A percentile compares a stretch with the other conserved stretches of the same genome.
Evolutionary conservation across 371 early-diverging fungal species (phyloP).

Genomic region (Lichtheimia ornata): DNA sequence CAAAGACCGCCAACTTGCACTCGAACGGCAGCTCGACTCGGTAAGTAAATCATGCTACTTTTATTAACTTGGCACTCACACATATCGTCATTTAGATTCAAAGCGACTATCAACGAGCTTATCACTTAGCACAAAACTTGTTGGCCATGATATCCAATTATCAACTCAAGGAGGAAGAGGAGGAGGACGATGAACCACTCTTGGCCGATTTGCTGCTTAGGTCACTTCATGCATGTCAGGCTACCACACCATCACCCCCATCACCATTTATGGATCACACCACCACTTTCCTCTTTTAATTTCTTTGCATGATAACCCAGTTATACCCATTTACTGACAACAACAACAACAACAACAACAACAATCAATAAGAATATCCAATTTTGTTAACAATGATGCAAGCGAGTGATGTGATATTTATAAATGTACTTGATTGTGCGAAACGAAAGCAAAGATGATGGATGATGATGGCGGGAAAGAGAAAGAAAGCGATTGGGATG

Average conservation of each 20-base stretch:
- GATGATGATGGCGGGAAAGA: neutral
- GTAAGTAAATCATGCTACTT: neutral
- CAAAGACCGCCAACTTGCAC: neutral
- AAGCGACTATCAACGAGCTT: slow-evolving; percentile 9
- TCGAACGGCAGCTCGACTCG: neutral
- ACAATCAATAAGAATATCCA: no score
- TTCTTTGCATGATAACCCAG: neutral
- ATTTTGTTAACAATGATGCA: no score
- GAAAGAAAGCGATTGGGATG: neutral
- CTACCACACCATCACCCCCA: slow-evolving; percentile 1
- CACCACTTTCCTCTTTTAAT: no score
- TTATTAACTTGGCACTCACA: neutral
- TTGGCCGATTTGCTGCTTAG: slow-evolving; percentile 12
- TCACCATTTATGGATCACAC: slow-evolving; percentile 1
- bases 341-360: no score
- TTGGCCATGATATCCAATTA: slow-evolving; percentile 6
- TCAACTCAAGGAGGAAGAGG: neutral
- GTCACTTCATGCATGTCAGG: slow-evolving; percentile 8
- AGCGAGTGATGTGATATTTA: no score
- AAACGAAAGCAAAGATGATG: neutral
- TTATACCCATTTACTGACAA: no score
- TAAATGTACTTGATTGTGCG: no score
- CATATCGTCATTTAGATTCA: neutral
- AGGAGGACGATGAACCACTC: neutral
- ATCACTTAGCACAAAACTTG: slow-evolving; percentile 9